A percentile compares a stretch with the other conserved stretches of the same genome.
These are phyloP conservation scores for Colletotrichum endophyticum DNA, from an alignment of 2,329 filamentous ascomycete genomes.

Conservation along the genomic window DNA sequence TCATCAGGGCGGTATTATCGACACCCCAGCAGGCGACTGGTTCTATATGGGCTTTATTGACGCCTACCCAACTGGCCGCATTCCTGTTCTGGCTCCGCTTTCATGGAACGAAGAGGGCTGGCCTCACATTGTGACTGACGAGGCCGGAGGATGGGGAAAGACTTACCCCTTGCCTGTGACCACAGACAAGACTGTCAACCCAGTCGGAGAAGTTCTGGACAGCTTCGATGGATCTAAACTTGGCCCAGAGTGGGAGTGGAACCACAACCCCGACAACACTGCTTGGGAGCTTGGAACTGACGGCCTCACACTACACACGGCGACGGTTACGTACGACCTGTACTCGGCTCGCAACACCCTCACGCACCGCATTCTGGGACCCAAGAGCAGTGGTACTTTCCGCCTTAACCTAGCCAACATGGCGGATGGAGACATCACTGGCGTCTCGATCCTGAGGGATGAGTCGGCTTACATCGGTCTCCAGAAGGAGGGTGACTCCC, in stretches of 20 bases:
- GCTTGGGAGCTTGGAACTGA: slow-evolving; percentile 46
- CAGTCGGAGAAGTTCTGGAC: slow-evolving; percentile 11
- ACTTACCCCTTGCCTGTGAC: slow-evolving; percentile 38
- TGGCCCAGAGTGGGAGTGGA: slow-evolving; percentile 60
- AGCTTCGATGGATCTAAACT: slow-evolving; percentile 37
- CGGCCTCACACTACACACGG: slow-evolving; percentile 47
- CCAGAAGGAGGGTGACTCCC: slow-evolving; percentile 26
- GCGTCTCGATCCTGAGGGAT: slow-evolving; percentile 57
- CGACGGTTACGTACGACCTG: slow-evolving; percentile 55
- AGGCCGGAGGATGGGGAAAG: slow-evolving; percentile 47
- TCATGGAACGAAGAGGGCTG: slow-evolving; percentile 53
- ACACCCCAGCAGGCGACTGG: slow-evolving; percentile 57
- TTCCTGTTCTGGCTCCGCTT: slow-evolving; percentile 59
- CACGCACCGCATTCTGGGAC: slow-evolving; percentile 48
- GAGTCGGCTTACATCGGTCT: slow-evolving; percentile 57
- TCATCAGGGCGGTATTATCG: slow-evolving; percentile 61
- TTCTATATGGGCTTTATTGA: slow-evolving; percentile 63
- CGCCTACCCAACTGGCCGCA: slow-evolving; percentile 59
- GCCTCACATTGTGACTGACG: slow-evolving; percentile 42
- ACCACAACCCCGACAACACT: slow-evolving; percentile 60
- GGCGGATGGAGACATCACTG: slow-evolving; percentile 54
- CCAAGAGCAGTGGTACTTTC: slow-evolving; percentile 53
- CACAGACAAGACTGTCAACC: not conserved
- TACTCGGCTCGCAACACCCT: slow-evolving; percentile 50
- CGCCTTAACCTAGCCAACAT: slow-evolving; percentile 51